phyloP scores from a whole-genome alignment of 2,329 filamentous ascomycete species.

The Aspergillus phoenicis region DNA sequence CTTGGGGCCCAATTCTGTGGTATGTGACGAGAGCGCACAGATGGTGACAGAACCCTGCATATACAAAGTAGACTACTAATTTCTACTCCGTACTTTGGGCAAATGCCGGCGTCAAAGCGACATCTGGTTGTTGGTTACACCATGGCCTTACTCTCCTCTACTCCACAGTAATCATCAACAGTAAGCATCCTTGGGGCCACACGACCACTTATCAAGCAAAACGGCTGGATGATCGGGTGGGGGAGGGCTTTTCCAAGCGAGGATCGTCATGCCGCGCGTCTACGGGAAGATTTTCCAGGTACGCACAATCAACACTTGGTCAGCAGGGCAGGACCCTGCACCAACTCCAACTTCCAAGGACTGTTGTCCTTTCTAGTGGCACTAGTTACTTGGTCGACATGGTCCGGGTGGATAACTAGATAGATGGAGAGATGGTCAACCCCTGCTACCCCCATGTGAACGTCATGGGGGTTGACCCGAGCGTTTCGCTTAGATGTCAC shows the following conservation, averaged over 20 bases:
- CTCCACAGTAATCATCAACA: not conserved
- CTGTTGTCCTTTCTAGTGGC: too few relatives aligned
- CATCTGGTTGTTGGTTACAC: not conserved
- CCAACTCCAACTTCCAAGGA: not conserved
- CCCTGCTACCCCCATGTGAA: too few relatives aligned
- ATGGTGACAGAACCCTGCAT: not conserved
- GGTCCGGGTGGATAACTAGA: too few relatives aligned
- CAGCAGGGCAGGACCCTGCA: not conserved
- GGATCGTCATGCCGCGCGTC: slow-evolving; percentile 26
- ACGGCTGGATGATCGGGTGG: slow-evolving; percentile 14
- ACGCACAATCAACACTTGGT: not conserved
- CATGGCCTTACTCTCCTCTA: not conserved
- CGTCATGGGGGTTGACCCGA: too few relatives aligned
- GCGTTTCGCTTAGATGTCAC: too few relatives aligned
- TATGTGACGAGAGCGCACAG: not conserved
- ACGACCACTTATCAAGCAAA: slow-evolving; percentile 6
- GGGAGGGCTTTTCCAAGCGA: slow-evolving; percentile 16
- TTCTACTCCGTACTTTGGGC: too few relatives aligned
- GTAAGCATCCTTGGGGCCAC: not conserved
- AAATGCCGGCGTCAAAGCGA: not conserved
- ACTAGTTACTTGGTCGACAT: too few relatives aligned
- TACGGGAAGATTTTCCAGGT: slow-evolving; percentile 6
- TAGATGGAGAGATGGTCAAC: too few relatives aligned
- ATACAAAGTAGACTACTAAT: not conserved
- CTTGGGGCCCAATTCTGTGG: too few relatives aligned